phyloP scores from a whole-genome alignment of 495 filamentous ascomycete genomes.

The Aspergillus sclerotiicarbonarius region DNA sequence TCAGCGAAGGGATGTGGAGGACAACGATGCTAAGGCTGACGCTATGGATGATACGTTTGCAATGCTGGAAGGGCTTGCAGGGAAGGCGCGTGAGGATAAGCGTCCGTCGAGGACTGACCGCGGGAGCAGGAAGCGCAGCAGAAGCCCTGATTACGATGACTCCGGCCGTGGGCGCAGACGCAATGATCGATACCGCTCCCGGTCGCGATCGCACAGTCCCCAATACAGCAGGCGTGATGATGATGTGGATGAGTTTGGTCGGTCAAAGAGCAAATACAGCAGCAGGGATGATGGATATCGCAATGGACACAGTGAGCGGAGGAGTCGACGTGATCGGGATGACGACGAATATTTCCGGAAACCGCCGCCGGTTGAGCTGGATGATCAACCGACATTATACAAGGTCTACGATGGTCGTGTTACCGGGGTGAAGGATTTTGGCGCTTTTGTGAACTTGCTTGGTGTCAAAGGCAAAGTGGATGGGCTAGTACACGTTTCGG shows the following conservation, averaged over 20 bases:
- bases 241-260: conserved; percentile 63
- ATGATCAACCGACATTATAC: conserved; percentile 76
- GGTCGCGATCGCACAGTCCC: conserved; percentile 54
- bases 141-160: conserved; percentile 67
- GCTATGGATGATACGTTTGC: conserved; percentile 94
- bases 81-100: conserved; percentile 55
- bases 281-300: conserved; percentile 43
- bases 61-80: conserved; percentile 80
- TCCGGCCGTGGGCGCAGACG: conserved; percentile 51
- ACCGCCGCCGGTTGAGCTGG: conserved; percentile 73
- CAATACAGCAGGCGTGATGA: conserved; percentile 51
- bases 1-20: conserved; percentile 23
- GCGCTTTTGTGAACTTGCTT: conserved; percentile 89
- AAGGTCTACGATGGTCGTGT: conserved; percentile 90
- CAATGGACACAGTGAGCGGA: conserved; percentile 40
- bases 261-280: conserved; percentile 39
- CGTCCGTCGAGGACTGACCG: conserved; percentile 27
- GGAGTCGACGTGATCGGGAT: conserved; percentile 38
- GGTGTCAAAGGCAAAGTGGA: conserved; percentile 86
- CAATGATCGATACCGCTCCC: conserved; percentile 52
- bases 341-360: conserved; percentile 64
- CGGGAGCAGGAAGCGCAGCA: conserved; percentile 63
- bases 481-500: conserved; percentile 93
- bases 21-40: conserved; percentile 44
- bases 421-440: conserved; percentile 92